phyloP scores from a whole-genome alignment of 495 filamentous ascomycete species.

The Platismatia glauca region DNA sequence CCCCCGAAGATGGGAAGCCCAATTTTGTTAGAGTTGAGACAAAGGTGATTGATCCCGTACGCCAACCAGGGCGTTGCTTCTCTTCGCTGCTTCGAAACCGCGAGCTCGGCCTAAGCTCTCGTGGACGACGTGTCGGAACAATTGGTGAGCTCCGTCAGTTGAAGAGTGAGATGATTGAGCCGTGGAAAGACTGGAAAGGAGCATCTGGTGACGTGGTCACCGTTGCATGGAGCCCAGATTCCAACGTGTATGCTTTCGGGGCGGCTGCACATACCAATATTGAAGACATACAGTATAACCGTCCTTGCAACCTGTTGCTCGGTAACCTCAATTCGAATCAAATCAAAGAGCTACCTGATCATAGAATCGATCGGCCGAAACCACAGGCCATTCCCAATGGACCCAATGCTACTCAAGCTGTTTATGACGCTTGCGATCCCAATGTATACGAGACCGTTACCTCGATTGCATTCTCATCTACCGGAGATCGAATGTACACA shows the following conservation, averaged over 20 bases:
- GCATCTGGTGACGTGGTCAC: constrained; percentile 43
- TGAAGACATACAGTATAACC: constrained; percentile 77
- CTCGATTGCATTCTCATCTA: constrained; percentile 58
- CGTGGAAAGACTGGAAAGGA: constrained; percentile 41
- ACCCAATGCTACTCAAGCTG: constrained; percentile 44
- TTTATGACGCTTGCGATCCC: constrained; percentile 56
- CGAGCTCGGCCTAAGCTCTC: constrained; percentile 15
- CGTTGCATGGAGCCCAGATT: constrained; percentile 43
- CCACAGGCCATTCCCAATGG: constrained; percentile 37
- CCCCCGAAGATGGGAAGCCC: background rate
- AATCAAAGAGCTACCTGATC: constrained; percentile 59
- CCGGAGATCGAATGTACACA: constrained; percentile 54
- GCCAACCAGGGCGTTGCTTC: background rate
- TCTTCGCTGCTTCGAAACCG: constrained; percentile 18
- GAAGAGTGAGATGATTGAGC: constrained; percentile 27
- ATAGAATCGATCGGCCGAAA: constrained; percentile 51
- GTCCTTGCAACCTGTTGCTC: constrained; percentile 64
- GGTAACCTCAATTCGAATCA: constrained; percentile 50
- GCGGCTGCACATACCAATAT: constrained; percentile 65
- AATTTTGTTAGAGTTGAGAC: constrained; percentile 10
- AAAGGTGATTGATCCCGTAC: constrained; percentile 13
- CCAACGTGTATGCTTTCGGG: constrained; percentile 46
- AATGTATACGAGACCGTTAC: constrained; percentile 70
- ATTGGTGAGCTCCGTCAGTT: constrained; percentile 20
- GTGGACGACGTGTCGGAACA: constrained; percentile 1